A percentile compares a stretch with the other conserved stretches of the same genome.
These are phyloP conservation scores for Pichia sp. DNA, from an alignment of 1,139 yeast species.

Conservation along the genomic window DNA sequence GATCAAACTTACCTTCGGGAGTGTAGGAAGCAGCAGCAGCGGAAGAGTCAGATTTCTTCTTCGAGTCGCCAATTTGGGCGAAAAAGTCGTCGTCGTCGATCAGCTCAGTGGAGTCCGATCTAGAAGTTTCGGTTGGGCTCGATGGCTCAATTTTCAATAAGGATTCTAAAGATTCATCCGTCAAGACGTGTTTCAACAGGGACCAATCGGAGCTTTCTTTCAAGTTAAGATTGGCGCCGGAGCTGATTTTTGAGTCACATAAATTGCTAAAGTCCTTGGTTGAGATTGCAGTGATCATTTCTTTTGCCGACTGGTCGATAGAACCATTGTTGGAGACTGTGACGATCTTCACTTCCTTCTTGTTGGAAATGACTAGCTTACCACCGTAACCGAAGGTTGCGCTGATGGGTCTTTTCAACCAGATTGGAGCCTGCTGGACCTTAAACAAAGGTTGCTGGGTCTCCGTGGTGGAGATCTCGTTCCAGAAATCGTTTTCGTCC, in stretches of 20 bases:
- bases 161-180: slow-evolving; percentile 16
- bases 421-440: slow-evolving; percentile 76
- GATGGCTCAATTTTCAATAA: slow-evolving; percentile 7
- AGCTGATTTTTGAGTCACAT: slow-evolving; percentile 38
- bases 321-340: slow-evolving; percentile 43
- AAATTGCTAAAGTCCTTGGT: slow-evolving; percentile 50
- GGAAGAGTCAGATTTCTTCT: slow-evolving; percentile 16
- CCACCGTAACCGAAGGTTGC: slow-evolving; percentile 95
- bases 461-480: slow-evolving; percentile 64
- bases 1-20: slow-evolving; percentile 46
- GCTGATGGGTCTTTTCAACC: slow-evolving; percentile 75
- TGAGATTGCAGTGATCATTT: slow-evolving; percentile 56
- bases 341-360: slow-evolving; percentile 25
- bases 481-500: slow-evolving; percentile 84
- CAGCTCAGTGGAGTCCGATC: not conserved
- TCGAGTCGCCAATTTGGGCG: slow-evolving; percentile 37
- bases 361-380: slow-evolving; percentile 60
- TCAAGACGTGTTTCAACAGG: slow-evolving; percentile 54
- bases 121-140: not conserved
- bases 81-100: slow-evolving; percentile 43
- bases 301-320: slow-evolving; percentile 41
- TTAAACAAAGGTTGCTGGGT: slow-evolving; percentile 69
- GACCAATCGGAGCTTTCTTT: slow-evolving; percentile 73
- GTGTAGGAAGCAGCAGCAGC: slow-evolving; percentile 26
- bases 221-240: slow-evolving; percentile 42